A percentile compares a stretch with the other conserved stretches of the same genome.
Evolutionary conservation across 2,329 filamentous ascomycete species (phyloP).

Genomic region (Tolypocladium sp.): DNA sequence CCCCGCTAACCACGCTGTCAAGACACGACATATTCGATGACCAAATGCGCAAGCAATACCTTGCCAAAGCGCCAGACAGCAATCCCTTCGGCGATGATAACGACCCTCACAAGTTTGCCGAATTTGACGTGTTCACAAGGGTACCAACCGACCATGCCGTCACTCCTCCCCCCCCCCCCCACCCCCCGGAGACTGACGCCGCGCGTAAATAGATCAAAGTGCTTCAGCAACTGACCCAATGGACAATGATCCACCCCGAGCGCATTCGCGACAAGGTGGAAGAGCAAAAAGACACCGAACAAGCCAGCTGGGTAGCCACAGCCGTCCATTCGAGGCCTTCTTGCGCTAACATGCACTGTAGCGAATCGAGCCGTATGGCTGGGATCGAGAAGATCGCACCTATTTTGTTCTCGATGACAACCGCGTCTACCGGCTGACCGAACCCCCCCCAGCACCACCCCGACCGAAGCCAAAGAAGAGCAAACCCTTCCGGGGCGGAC

Average conservation of each 20-base stretch:
- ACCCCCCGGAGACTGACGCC: not conserved
- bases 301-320: conserved; percentile 67
- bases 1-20: conserved; percentile 9
- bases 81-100: conserved; percentile 85
- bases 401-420: conserved; percentile 94
- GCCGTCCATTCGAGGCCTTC: not conserved
- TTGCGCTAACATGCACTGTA: conserved; percentile 19
- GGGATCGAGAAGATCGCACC: conserved; percentile 76
- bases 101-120: conserved; percentile 60
- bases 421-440: conserved; percentile 80
- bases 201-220: conserved; percentile 51
- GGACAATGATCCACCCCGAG: conserved; percentile 82
- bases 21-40: conserved; percentile 88
- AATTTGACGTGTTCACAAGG: conserved; percentile 77
- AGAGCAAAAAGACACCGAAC: conserved; percentile 71
- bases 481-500: conserved; percentile 38
- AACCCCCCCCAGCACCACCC: conserved; percentile 51
- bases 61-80: conserved; percentile 64
- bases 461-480: conserved; percentile 59
- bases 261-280: conserved; percentile 79
- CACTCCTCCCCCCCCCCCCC: too few species aligned
- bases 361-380: conserved; percentile 77
- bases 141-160: conserved; percentile 25
- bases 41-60: conserved; percentile 81
- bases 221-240: conserved; percentile 80